Base-by-base conservation (phyloP, 176 grass and related monocot species). In the Calamus simplicifolius region DNA sequence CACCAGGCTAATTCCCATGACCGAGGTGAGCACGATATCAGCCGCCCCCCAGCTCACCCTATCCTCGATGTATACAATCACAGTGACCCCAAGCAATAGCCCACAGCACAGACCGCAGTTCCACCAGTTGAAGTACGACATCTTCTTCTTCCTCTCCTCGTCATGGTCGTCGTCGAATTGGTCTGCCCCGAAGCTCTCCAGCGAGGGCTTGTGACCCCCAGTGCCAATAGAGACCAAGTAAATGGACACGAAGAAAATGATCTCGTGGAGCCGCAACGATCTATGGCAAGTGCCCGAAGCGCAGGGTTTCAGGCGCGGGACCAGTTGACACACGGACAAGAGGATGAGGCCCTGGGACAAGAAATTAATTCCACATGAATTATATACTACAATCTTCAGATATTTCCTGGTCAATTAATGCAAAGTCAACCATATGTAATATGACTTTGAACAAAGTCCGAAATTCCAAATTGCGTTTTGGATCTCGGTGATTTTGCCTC, bases 81-180 rank as follows among this genome's bases (percentile, higher is more conserved):
- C 35, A 19, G 83, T 62, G 30, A 90, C 72, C 23, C 69, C 82
- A 26, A 80, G 23, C 56, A 82, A 51, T 0, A 75, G 62, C 0
- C 77, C 86, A 0, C 73, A 38, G 4, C 78, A 85, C 49, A 90
- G 70, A 14, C 59, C 65, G 58, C 85, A 90, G 10, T 70, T 35
- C 59, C 25, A 90, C 77, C 81, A 82, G 67, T 85, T 90, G 75
- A 90, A 90, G 75, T 70, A 90, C 59, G 76, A 85, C n/a, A 30
- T 65, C 65, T 77, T 78, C 26, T 23, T 43, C 43, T 30, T 68
- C 29, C 57, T 52, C 61, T 82, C 77, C 25, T 1, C 6, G 0
- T 59, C 57, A 65, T 69, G 54, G 58, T 64, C 62, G 29, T 58
- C 52, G 53, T 89, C 81, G 54, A 89, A 85, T 59, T 89, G 86